A percentile compares a stretch with the other conserved stretches of the same genome.
Evolutionary conservation across 805 yeast genomes (phyloP).

Genomic region (Wickerhamiella domercqiae): DNA sequence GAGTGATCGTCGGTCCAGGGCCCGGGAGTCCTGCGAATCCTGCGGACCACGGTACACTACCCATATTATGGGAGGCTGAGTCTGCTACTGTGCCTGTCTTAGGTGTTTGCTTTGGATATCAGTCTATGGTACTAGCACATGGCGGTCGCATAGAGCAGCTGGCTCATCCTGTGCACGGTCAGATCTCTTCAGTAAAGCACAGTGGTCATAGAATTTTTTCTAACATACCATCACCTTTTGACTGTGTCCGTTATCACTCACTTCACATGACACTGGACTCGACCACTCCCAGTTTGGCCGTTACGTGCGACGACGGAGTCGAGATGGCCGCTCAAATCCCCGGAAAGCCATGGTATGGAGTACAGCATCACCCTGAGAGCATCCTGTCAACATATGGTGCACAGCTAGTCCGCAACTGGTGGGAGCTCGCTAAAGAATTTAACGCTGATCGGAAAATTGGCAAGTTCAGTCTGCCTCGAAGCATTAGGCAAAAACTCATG

Average conservation of each 20-base stretch:
- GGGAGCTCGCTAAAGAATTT: conserved; percentile 30
- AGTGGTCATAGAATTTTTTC: conserved; percentile 27
- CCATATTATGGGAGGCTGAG: conserved; percentile 33
- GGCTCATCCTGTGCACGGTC: conserved; percentile 67
- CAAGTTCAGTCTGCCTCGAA: conserved; percentile 1
- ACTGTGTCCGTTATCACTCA: conserved; percentile 82
- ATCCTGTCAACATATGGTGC: conserved; percentile 64
- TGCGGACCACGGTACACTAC: conserved; percentile 59
- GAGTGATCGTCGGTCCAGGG: conserved; percentile 87
- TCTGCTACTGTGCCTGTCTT: conserved; percentile 44
- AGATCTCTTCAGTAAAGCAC: conserved; percentile 39
- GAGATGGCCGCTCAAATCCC: conserved; percentile 70
- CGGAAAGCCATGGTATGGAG: conserved; percentile 64
- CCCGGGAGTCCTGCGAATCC: conserved; percentile 73
- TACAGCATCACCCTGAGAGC: conserved; percentile 95
- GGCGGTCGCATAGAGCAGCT: conserved; percentile 45
- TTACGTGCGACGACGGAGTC: conserved; percentile 27
- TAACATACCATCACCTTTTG: conserved; percentile 31
- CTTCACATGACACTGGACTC: conserved; percentile 78
- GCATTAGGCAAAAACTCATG: not conserved
- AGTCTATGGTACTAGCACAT: conserved; percentile 49
- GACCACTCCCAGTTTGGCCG: conserved; percentile 19
- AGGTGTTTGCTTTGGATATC: conserved; percentile 92
- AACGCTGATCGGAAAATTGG: conserved; percentile 14
- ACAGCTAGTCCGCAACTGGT: conserved; percentile 46